Evolutionary conservation across 257 asterid species (phyloP).

Genomic region (Lantana camara): DNA sequence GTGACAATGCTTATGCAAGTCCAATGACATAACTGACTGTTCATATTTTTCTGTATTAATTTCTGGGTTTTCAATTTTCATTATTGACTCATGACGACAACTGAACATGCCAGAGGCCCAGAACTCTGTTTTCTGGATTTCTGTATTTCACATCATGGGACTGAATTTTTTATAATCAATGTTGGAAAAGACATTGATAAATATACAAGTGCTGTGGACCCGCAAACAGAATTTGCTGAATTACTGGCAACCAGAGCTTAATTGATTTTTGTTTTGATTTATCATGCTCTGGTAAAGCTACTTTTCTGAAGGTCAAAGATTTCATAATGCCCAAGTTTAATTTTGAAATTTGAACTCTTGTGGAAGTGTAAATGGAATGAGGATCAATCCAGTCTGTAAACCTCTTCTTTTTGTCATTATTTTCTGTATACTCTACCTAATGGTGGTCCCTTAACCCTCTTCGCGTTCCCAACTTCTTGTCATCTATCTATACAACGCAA

Average conservation of each 20-base stretch:
- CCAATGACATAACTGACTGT: neutral
- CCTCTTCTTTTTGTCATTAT: slow-evolving; percentile 4
- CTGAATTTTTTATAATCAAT: neutral
- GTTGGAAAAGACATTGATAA: neutral
- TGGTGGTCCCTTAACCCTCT: slow-evolving; percentile 38
- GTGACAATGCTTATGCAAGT: neutral
- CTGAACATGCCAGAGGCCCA: neutral
- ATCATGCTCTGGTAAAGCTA: neutral
- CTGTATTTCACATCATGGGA: slow-evolving; percentile 1
- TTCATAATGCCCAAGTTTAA: slow-evolving; percentile 17
- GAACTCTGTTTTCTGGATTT: slow-evolving; percentile 5
- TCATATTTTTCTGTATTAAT: neutral
- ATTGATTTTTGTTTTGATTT: too few species aligned
- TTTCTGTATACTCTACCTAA: slow-evolving; percentile 9
- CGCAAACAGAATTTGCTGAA: slow-evolving; percentile 14
- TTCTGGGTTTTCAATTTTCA: neutral
- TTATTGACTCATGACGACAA: slow-evolving; percentile 3
- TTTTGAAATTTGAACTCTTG: too few species aligned
- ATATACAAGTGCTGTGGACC: slow-evolving; percentile 3
- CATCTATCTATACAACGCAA: neutral
- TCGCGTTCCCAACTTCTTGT: slow-evolving; percentile 1
- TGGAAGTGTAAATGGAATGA: neutral
- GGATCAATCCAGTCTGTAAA: slow-evolving; percentile 28
- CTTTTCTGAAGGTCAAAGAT: slow-evolving; percentile 18
- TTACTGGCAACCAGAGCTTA: too few species aligned